phyloP scores from a whole-genome alignment of 2,329 filamentous ascomycete genomes.

The Ascochyta lentis region DNA sequence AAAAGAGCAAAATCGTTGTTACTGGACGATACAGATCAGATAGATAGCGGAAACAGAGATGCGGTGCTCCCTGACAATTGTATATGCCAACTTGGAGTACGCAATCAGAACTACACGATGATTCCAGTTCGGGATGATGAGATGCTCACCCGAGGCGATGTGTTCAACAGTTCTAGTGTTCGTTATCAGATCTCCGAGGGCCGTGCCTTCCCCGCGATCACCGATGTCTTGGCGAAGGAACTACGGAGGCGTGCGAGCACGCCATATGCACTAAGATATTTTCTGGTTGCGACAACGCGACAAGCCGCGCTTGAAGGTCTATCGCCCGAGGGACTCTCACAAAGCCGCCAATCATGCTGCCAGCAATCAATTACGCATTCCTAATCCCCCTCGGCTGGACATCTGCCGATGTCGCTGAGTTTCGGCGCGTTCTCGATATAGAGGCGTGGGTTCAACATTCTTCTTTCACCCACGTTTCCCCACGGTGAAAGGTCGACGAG shows the following conservation, averaged over 20 bases:
- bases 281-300: conserved; percentile 36
- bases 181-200: conserved; percentile 33
- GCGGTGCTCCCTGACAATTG: no score
- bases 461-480: conserved; percentile 22
- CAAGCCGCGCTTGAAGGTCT: conserved; percentile 34
- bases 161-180: no score
- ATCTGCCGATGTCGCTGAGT: conserved; percentile 40
- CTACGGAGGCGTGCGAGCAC: conserved; percentile 23
- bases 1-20: no score
- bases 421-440: conserved; percentile 25
- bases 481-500: conserved; percentile 24
- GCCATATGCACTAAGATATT: conserved; percentile 39
- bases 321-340: conserved; percentile 29
- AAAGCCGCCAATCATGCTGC: conserved; percentile 39
- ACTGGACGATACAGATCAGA: no score
- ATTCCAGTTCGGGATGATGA: no score
- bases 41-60: no score
- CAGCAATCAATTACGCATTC: conserved; percentile 26
- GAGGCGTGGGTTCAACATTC: conserved; percentile 20
- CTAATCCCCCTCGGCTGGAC: conserved; percentile 31
- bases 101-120: no score
- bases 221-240: not conserved
- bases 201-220: conserved; percentile 25
- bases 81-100: no score
- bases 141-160: no score